Evolutionary conservation across 2,329 filamentous ascomycete genomes (phyloP).

Genomic region (Akanthomyces uredinophilus): DNA sequence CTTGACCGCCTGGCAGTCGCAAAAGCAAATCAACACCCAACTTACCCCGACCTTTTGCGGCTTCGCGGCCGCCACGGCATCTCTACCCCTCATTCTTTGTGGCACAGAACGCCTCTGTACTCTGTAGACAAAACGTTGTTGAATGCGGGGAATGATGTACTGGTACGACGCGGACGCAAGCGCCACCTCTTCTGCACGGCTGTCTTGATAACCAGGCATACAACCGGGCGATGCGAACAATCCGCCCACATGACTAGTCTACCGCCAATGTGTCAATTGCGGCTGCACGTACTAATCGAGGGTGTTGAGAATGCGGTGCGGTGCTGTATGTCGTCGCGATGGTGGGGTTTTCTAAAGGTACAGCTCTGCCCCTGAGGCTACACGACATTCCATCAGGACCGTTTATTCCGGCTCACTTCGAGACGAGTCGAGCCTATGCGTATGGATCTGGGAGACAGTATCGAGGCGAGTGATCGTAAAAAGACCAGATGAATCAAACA

Average conservation of each 20-base stretch:
- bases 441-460: background rate
- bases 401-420: background rate
- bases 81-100: background rate
- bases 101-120: background rate
- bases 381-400: background rate
- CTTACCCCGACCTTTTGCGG: background rate
- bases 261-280: background rate
- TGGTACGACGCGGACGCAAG: background rate
- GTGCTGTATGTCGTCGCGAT: background rate
- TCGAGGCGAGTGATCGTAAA: background rate
- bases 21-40: background rate
- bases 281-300: background rate
- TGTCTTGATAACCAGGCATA: background rate
- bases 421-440: background rate
- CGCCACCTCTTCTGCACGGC: background rate
- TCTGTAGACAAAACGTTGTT: background rate
- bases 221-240: background rate
- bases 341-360: background rate
- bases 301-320: background rate
- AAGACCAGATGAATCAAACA: background rate
- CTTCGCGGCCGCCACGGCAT: background rate
- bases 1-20: conserved; percentile 2
- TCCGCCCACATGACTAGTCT: background rate
- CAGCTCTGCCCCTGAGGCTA: background rate
- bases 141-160: background rate